Conservation (phyloP, 805 yeast genomes). For the Wickerhamiella allomyrinae region DNA sequence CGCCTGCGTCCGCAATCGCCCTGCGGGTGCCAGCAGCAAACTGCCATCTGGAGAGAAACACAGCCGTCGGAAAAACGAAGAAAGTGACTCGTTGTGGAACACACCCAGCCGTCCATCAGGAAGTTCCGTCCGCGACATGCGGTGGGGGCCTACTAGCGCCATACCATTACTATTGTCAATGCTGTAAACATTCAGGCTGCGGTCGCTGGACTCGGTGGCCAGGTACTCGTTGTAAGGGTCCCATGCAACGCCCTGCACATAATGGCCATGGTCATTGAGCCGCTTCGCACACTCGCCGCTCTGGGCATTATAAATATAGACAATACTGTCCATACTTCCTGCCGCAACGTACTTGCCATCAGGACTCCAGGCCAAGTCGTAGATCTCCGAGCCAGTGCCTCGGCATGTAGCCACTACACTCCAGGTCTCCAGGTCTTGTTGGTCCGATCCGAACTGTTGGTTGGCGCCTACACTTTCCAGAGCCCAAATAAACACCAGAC, state of each 20-base stretch:
- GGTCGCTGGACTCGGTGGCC: slow-evolving; percentile 82
- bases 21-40: slow-evolving; percentile 64
- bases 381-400: slow-evolving; percentile 54
- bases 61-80: slow-evolving; percentile 79
- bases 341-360: slow-evolving; percentile 61
- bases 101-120: slow-evolving; percentile 23
- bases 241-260: slow-evolving; percentile 94
- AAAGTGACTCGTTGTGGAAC: slow-evolving; percentile 66
- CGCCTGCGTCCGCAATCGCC: slow-evolving; percentile 33
- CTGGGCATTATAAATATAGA: slow-evolving; percentile 48
- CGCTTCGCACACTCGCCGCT: slow-evolving; percentile 45
- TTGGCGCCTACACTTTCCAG: slow-evolving; percentile 14
- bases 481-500: slow-evolving; percentile 71
- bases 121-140: slow-evolving; percentile 43
- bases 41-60: slow-evolving; percentile 85
- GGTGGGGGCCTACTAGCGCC: slow-evolving; percentile 23
- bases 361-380: slow-evolving; percentile 91
- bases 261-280: slow-evolving; percentile 65
- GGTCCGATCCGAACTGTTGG: slow-evolving; percentile 35
- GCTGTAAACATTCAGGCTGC: slow-evolving; percentile 60
- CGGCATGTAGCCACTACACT: slow-evolving; percentile 34
- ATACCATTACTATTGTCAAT: slow-evolving; percentile 26
- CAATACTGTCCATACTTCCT: slow-evolving; percentile 81
- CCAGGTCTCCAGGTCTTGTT: slow-evolving; percentile 54
- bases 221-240: slow-evolving; percentile 70